Evolutionary conservation across 2,329 filamentous ascomycete genomes (phyloP).

Genomic region (Emergomyces orientalis): DNA sequence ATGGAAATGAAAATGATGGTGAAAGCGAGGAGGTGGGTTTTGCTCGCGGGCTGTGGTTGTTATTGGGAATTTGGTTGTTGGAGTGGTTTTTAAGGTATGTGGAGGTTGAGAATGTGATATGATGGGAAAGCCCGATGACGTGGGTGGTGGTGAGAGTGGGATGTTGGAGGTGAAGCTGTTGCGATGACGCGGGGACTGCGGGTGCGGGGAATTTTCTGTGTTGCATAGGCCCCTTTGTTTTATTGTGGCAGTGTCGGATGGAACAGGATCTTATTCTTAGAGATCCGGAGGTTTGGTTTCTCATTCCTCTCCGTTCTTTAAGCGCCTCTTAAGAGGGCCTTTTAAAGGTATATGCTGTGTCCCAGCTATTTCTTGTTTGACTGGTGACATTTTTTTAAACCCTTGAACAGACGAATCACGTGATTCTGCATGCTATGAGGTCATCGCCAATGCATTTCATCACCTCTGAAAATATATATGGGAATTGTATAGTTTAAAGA

Average conservation of each 20-base stretch:
- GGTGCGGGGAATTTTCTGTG: background rate
- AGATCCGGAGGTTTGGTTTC: background rate
- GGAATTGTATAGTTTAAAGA: too few species aligned
- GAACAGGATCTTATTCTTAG: background rate
- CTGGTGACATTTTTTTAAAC: background rate
- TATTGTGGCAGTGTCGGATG: background rate
- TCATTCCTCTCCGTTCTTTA: background rate
- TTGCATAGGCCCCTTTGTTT: background rate
- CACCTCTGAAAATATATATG: background rate
- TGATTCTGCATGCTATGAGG: background rate
- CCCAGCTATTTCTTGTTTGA: too few species aligned
- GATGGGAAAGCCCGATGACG: background rate
- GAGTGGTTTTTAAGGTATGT: background rate
- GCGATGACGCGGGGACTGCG: background rate
- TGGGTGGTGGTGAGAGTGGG: background rate
- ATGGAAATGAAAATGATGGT: background rate
- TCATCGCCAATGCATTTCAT: background rate
- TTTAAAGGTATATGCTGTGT: background rate
- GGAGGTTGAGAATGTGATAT: background rate
- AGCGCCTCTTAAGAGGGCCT: background rate
- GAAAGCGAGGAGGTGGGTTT: conserved; percentile 10
- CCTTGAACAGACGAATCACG: background rate
- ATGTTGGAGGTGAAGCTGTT: background rate
- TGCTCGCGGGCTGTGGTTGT: conserved; percentile 12
- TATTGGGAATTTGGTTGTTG: background rate